phyloP scores from a whole-genome alignment of 805 yeast species.

The Lipomyces chichibuensis region DNA sequence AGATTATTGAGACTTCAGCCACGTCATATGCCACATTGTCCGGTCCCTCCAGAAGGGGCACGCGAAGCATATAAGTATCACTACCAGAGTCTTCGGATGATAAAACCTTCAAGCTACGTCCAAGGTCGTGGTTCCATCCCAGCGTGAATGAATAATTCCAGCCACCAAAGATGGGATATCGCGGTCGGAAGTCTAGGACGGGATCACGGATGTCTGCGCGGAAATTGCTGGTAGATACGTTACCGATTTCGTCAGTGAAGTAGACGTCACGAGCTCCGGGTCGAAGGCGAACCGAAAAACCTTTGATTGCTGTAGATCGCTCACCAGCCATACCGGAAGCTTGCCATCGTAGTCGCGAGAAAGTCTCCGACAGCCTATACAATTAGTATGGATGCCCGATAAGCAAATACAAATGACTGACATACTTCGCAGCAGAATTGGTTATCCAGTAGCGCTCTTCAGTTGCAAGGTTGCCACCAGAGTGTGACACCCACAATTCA shows the following conservation, averaged over 20 bases:
- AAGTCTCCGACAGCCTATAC: conserved; percentile 52
- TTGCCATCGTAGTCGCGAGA: conserved; percentile 80
- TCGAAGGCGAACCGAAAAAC: conserved; percentile 47
- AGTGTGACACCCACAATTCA: conserved; percentile 82
- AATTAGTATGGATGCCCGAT: neutral
- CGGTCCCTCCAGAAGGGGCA: conserved; percentile 77
- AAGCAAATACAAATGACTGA: neutral
- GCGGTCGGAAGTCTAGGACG: conserved; percentile 68
- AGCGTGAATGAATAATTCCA: conserved; percentile 95
- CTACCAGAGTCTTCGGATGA: conserved; percentile 48
- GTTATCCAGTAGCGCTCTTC: conserved; percentile 85
- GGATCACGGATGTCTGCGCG: conserved; percentile 41
- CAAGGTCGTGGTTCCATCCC: conserved; percentile 80
- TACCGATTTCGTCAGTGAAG: conserved; percentile 88
- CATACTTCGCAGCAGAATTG: conserved; percentile 66
- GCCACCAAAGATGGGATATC: conserved; percentile 94
- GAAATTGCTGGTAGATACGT: conserved; percentile 74
- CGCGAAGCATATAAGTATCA: conserved; percentile 59
- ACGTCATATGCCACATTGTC: conserved; percentile 67
- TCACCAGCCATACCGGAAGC: conserved; percentile 53
- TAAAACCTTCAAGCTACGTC: conserved; percentile 45
- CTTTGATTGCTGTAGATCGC: conserved; percentile 60
- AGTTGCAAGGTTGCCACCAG: conserved; percentile 69
- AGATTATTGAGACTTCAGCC: conserved; percentile 61
- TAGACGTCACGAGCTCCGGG: conserved; percentile 64